Base-by-base conservation (phyloP, 768 basidiomycete genomes). In the Hypholoma fasciculare region DNA sequence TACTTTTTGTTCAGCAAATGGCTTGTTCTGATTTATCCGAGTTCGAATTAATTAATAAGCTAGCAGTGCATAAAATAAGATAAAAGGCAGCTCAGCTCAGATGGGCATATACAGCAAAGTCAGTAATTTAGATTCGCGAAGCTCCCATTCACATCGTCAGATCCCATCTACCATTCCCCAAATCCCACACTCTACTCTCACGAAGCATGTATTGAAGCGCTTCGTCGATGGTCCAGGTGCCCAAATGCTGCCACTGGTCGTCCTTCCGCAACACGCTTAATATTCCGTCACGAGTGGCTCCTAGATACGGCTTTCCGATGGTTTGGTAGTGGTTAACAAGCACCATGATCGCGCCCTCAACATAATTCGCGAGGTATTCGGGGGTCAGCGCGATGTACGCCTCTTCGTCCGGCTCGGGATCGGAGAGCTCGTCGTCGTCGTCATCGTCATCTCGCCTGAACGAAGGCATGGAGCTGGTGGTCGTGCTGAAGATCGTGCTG, bases 341-440 rank as follows among this genome's bases (percentile, higher is more conserved):
- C 20, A 67, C 67, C 34, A 61, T 58, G 43, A 90, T 77, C 0
- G 80, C 78, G 4, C 70, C 67, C 49, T 80, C 77, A 14, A 89
- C 81, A 42, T 77, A 67, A 12, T 62, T 64, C 0, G 80, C 78
- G 23, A 92, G 69, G 37, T 82, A 78, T 5, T 63, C 67, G 0
- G 85, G 71, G 16, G 84, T 85, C 19, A 91, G 75, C 2, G 88
- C 76, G 17, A 89, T 67, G 59, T 90, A 93, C 0, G 84, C 80
- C 63, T 90, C 88, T 63, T 93, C 91, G 43, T 79, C 71, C 0
- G 89, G 85, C 52, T 90, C 89, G 16, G 56, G 49, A 20, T 57
- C 56, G n/a, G 89, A 88, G 50, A 89, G 68, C 11, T 75, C 76
- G 2, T 71, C 74, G 40, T 76, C 77, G 16, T 73, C 72, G 38